These are phyloP conservation scores for Saccharomycopsis sp. DNA, from an alignment of 805 yeast species.

Conservation along the genomic window DNA sequence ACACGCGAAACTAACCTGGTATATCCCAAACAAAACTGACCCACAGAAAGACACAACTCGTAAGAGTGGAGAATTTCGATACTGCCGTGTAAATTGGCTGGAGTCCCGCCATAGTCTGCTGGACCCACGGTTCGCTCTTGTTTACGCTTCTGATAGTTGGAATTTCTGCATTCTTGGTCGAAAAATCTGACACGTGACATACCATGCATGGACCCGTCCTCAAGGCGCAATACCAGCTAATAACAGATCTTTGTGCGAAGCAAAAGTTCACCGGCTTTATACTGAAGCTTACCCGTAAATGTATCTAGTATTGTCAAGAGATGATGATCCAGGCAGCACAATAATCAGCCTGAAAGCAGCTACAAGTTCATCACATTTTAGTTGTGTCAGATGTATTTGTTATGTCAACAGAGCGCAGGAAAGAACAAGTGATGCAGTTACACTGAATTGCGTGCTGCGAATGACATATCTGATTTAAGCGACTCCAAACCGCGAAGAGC, in stretches of 20 bases:
- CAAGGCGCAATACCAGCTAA: background rate
- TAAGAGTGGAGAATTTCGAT: too few relatives aligned
- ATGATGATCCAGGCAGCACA: too few relatives aligned
- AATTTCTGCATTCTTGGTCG: background rate
- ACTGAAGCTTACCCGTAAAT: too few relatives aligned
- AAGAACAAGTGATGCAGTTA: too few relatives aligned
- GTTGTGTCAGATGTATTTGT: too few relatives aligned
- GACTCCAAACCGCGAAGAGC: background rate
- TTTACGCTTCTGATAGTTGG: background rate
- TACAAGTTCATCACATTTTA: too few relatives aligned
- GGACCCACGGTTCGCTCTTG: background rate
- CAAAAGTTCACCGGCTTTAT: too few relatives aligned
- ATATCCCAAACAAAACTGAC: background rate
- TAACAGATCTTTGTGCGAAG: too few relatives aligned
- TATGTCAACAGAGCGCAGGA: background rate
- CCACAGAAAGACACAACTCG: background rate
- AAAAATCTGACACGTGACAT: background rate
- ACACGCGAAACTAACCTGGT: background rate
- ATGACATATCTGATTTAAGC: background rate
- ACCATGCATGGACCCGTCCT: background rate
- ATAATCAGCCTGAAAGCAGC: too few relatives aligned
- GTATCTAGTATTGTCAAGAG: too few relatives aligned
- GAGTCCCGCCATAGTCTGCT: background rate
- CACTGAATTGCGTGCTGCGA: too few relatives aligned
- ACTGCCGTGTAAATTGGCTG: too few relatives aligned